Percentiles rank a stretch among this genome's conserved stretches.
phyloP scores from a whole-genome alignment of 2,329 filamentous ascomycete genomes.

The Sporothrix pallida region DNA sequence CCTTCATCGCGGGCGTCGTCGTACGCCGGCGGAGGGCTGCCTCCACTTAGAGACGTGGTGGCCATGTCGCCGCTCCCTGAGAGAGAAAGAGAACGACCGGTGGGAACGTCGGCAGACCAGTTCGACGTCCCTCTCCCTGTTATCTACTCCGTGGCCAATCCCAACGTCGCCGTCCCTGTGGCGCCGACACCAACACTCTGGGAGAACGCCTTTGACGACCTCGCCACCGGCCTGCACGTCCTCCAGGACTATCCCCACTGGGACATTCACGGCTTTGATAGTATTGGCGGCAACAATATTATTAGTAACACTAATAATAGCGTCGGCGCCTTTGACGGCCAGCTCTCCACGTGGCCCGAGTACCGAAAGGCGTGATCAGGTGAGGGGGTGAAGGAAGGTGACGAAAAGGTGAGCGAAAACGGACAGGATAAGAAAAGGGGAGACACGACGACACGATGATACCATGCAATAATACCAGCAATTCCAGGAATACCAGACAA shows the following conservation, averaged over 20 bases:
- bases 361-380: constrained; percentile 38
- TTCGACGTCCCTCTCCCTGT: neutral
- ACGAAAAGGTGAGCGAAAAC: neutral
- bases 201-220: constrained; percentile 26
- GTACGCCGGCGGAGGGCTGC: constrained; percentile 28
- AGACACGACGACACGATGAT: neutral
- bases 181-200: neutral
- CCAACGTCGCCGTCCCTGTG: neutral
- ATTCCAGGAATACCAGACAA: neutral
- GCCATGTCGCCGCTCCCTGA: neutral
- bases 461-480: constrained; percentile 18
- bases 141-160: neutral
- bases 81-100: neutral
- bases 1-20: constrained; percentile 13
- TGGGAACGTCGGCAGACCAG: neutral
- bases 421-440: neutral
- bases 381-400: neutral
- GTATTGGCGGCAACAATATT: neutral
- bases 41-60: constrained; percentile 9
- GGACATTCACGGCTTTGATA: constrained; percentile 25
- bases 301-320: too few relatives aligned
- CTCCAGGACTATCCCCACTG: constrained; percentile 28
- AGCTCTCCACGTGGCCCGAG: constrained; percentile 31
- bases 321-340: constrained; percentile 13
- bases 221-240: constrained; percentile 20